Percentiles rank a stretch among this genome's conserved stretches.
phyloP scores from a whole-genome alignment of 1,284 basidiomycete genomes.

The Trichosporon sp. region DNA sequence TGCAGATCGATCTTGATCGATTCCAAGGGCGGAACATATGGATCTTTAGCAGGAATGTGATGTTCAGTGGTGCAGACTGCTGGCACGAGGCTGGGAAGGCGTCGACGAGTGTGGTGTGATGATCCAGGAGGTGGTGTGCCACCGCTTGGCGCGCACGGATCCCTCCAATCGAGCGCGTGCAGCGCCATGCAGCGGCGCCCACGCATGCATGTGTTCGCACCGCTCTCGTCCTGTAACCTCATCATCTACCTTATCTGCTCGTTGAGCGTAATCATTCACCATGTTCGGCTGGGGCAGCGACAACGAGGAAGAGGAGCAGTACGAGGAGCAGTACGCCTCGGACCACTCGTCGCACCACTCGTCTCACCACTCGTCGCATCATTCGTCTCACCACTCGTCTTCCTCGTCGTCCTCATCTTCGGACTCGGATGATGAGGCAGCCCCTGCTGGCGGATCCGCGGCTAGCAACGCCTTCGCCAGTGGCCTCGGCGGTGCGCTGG shows the following conservation, averaged over 20 bases:
- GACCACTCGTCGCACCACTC: not conserved
- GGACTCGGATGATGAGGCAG: not conserved
- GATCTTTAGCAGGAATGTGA: too few relatives aligned
- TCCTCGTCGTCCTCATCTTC: not conserved
- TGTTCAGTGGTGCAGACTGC: too few relatives aligned
- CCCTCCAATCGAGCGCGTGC: not conserved
- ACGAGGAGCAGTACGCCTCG: not conserved
- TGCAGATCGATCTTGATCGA: not conserved
- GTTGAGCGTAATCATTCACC: not conserved
- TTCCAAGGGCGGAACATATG: not conserved
- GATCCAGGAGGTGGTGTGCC: not conserved
- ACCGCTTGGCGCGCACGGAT: not conserved
- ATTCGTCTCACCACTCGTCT: not conserved
- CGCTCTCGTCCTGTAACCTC: not conserved
- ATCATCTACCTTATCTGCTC: not conserved
- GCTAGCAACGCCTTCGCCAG: not conserved
- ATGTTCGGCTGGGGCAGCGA: conserved; percentile 2
- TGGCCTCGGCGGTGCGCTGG: not conserved
- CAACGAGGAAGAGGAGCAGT: not conserved
- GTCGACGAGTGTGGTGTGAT: not conserved
- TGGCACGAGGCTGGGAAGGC: not conserved
- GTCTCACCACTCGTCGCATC: not conserved
- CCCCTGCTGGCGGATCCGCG: not conserved
- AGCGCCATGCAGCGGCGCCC: not conserved
- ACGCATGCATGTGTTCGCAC: not conserved